Evolutionary conservation across 352 stramenopile genomes (phyloP).

Genomic region (Pythium sp.): DNA sequence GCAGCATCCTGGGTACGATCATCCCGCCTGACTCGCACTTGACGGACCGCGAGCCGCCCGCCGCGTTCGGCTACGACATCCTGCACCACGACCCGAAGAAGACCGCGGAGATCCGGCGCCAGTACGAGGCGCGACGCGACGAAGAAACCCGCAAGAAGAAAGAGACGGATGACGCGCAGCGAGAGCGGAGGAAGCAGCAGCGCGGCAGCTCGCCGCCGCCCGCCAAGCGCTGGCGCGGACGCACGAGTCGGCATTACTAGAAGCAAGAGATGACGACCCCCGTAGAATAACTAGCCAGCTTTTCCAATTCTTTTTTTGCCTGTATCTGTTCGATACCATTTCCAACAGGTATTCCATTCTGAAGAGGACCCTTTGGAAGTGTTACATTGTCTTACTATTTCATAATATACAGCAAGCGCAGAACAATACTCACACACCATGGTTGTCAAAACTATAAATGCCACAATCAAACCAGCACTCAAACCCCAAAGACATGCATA

Average conservation of each 20-base stretch:
- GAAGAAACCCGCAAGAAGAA: constrained; percentile 60
- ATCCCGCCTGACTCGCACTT: constrained; percentile 71
- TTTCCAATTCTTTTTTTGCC: not conserved
- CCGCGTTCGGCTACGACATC: constrained; percentile 67
- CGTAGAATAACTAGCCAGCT: constrained; percentile 2
- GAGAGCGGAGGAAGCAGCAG: constrained; percentile 22
- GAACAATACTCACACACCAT: not conserved
- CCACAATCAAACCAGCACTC: not conserved
- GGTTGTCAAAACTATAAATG: not conserved
- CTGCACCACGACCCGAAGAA: constrained; percentile 69
- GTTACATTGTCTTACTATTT: not conserved
- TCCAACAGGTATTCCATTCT: not conserved
- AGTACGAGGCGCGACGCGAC: constrained; percentile 62
- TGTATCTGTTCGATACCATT: not conserved
- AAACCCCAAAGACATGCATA: constrained; percentile 9
- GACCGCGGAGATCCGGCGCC: constrained; percentile 51
- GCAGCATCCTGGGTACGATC: constrained; percentile 73
- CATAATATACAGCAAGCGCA: not conserved
- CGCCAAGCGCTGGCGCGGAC: constrained; percentile 64
- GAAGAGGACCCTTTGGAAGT: too few relatives aligned
- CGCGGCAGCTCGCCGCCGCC: constrained; percentile 33
- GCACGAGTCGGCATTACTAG: constrained; percentile 38
- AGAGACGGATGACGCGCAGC: constrained; percentile 25
- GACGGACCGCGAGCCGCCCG: constrained; percentile 48
- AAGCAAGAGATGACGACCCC: not conserved